These are phyloP conservation scores for Naumovozyma dairenensis DNA, from an alignment of 805 yeast genomes.

Conservation along the genomic window DNA sequence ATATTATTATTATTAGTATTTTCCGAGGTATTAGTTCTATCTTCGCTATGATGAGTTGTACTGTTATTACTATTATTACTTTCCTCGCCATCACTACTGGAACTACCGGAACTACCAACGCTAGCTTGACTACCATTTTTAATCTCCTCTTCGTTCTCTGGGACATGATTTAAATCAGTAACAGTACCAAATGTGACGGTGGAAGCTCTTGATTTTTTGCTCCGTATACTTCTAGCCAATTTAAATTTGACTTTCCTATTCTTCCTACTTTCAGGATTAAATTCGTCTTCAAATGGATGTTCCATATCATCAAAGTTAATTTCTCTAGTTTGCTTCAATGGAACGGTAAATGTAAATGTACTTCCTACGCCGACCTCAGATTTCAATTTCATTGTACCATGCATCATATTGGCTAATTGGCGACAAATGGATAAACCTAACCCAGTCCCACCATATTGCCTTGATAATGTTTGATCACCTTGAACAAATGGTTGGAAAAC, in stretches of 20 bases:
- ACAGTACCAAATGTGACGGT: slow-evolving; percentile 4
- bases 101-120: not conserved
- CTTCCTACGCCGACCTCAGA: slow-evolving; percentile 78
- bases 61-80: not conserved
- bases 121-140: not conserved
- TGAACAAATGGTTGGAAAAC: slow-evolving; percentile 96
- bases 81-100: slow-evolving; percentile 1
- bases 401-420: slow-evolving; percentile 85
- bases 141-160: slow-evolving; percentile 1
- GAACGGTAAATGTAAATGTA: slow-evolving; percentile 70
- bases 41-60: no score
- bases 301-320: slow-evolving; percentile 23
- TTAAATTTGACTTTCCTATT: slow-evolving; percentile 37
- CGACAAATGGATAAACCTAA: slow-evolving; percentile 82
- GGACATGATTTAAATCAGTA: slow-evolving; percentile 3
- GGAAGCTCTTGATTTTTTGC: slow-evolving; percentile 16
- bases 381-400: slow-evolving; percentile 67
- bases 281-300: slow-evolving; percentile 55
- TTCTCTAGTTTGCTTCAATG: slow-evolving; percentile 47
- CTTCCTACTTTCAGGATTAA: slow-evolving; percentile 44
- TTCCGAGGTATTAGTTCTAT: not conserved
- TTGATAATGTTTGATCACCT: slow-evolving; percentile 87
- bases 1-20: not conserved
- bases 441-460: slow-evolving; percentile 95
- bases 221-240: slow-evolving; percentile 20